These are phyloP conservation scores for Fagopyrum esculentum DNA, from an alignment of 148 eudicot species.

Conservation along the genomic window DNA sequence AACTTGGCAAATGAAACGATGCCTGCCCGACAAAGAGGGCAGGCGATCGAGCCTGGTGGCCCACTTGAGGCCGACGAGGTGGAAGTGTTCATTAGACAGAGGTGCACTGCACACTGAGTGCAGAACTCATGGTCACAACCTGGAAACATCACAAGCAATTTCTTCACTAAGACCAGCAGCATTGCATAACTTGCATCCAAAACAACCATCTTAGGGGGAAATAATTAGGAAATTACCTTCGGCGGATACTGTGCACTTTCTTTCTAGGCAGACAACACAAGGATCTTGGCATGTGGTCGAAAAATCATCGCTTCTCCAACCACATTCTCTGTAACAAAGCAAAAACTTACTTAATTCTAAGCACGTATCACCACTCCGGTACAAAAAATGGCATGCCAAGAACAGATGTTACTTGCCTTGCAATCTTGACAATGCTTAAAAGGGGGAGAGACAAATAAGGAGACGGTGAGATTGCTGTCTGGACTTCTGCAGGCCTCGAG, in stretches of 20 bases:
- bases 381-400: not conserved
- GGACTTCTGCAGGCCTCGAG: constrained; percentile 17
- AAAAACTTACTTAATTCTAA: not conserved
- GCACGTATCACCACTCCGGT: not conserved
- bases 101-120: constrained; percentile 78
- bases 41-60: constrained; percentile 72
- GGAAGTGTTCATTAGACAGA: constrained; percentile 52
- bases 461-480: constrained; percentile 19
- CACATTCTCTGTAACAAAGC: constrained; percentile 58
- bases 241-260: constrained; percentile 87
- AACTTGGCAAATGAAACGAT: constrained; percentile 71
- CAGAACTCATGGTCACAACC: constrained; percentile 94
- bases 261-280: constrained; percentile 89
- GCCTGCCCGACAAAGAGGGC: constrained; percentile 82
- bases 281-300: constrained; percentile 56
- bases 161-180: not conserved
- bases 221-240: constrained; percentile 39
- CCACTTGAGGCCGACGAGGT: constrained; percentile 38
- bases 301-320: constrained; percentile 53
- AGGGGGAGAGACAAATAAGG: constrained; percentile 33
- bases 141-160: constrained; percentile 8
- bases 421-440: constrained; percentile 38
- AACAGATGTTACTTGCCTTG: constrained; percentile 21
- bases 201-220: not conserved
- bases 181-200: too few species aligned